These are phyloP conservation scores for Penicillium soppii DNA, from an alignment of 495 filamentous ascomycete genomes.

Conservation along the genomic window DNA sequence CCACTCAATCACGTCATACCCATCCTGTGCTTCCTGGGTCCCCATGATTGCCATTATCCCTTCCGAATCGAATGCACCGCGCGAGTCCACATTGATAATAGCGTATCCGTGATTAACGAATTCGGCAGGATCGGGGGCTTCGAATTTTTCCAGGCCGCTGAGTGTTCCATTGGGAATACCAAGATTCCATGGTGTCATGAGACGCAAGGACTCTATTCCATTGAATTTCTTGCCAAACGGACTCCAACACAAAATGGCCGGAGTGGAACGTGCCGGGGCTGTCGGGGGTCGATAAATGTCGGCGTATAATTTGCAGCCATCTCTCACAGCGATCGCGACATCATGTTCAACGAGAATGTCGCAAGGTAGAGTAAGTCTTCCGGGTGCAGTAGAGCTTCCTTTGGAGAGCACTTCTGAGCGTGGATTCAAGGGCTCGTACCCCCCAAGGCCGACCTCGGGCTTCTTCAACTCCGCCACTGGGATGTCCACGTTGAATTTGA, in stretches of 20 bases:
- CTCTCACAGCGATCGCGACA: slow-evolving; percentile 20
- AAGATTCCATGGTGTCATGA: slow-evolving; percentile 15
- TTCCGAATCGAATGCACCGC: slow-evolving; percentile 35
- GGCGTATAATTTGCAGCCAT: slow-evolving; percentile 24
- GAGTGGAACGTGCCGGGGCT: slow-evolving; percentile 14
- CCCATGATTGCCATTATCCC: slow-evolving; percentile 36
- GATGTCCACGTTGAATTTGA: neutral
- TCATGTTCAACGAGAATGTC: slow-evolving; percentile 21
- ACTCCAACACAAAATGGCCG: slow-evolving; percentile 31
- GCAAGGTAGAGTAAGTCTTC: slow-evolving; percentile 6
- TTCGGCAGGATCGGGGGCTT: slow-evolving; percentile 43
- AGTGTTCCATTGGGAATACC: slow-evolving; percentile 20
- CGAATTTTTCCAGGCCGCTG: slow-evolving; percentile 35
- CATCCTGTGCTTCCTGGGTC: slow-evolving; percentile 35
- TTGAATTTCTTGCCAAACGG: slow-evolving; percentile 35
- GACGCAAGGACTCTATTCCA: slow-evolving; percentile 12
- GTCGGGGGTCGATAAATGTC: slow-evolving; percentile 31
- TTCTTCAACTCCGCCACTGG: neutral
- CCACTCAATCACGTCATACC: slow-evolving; percentile 18
- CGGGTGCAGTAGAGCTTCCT: slow-evolving; percentile 9
- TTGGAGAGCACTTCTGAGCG: slow-evolving; percentile 9
- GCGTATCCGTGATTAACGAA: slow-evolving; percentile 41
- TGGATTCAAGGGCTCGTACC: neutral
- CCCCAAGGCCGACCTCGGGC: neutral
- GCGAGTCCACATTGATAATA: slow-evolving; percentile 38